A percentile compares a stretch with the other conserved stretches of the same genome.
These are phyloP conservation scores for Moesziomyces sp. DNA, from an alignment of 1,284 basidiomycete genomes.

Conservation along the genomic window DNA sequence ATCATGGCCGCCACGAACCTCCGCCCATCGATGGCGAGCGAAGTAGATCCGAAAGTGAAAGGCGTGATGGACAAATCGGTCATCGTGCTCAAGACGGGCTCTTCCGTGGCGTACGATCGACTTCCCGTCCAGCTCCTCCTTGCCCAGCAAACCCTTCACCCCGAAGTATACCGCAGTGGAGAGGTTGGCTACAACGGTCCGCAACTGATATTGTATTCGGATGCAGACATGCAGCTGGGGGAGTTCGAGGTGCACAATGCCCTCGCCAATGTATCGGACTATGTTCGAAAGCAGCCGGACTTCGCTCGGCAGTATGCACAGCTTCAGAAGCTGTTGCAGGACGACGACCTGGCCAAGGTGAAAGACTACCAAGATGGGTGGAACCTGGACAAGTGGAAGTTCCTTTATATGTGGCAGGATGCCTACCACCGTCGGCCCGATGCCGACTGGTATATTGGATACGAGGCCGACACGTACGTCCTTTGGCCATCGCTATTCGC, in stretches of 20 bases:
- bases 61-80: slow-evolving; percentile 16
- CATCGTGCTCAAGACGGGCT: slow-evolving; percentile 35
- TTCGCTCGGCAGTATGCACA: slow-evolving; percentile 21
- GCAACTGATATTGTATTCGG: slow-evolving; percentile 27
- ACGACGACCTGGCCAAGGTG: neutral
- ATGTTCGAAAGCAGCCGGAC: slow-evolving; percentile 2
- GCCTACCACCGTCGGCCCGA: slow-evolving; percentile 18
- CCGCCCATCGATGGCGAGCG: neutral
- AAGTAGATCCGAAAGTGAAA: slow-evolving; percentile 1
- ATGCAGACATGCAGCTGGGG: slow-evolving; percentile 9
- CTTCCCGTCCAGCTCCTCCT: slow-evolving; percentile 31
- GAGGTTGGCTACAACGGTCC: slow-evolving; percentile 11
- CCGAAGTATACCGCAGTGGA: slow-evolving; percentile 7
- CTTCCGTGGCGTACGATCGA: slow-evolving; percentile 30
- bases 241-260: slow-evolving; percentile 17
- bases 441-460: slow-evolving; percentile 41
- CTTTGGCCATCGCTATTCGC: slow-evolving; percentile 34
- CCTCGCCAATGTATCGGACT: slow-evolving; percentile 30
- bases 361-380: slow-evolving; percentile 14
- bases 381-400: slow-evolving; percentile 42
- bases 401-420: slow-evolving; percentile 45
- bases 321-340: slow-evolving; percentile 11
- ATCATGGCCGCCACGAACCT: slow-evolving; percentile 2
- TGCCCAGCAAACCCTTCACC: slow-evolving; percentile 8
- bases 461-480: slow-evolving; percentile 38